Evolutionary conservation across 78 protist genomes (phyloP), one percentile per base, ranked within the genome.

Genomic region (Dictyostelium brefeldianum): DNA sequence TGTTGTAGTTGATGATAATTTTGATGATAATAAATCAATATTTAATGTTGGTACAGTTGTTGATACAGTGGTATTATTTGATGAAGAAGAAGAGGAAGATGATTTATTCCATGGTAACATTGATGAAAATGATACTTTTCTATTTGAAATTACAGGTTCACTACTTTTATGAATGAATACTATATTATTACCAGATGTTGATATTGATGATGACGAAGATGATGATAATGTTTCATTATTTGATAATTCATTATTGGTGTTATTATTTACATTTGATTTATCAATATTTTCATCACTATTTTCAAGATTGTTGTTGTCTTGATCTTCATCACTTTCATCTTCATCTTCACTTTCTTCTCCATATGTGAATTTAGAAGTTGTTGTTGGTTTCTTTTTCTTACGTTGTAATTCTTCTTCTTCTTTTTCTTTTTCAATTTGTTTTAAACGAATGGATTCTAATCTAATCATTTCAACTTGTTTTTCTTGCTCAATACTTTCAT

Each of bases 271-370:
- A 9, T 12, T 20, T 36, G 36, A 29, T 59, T 4, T 18, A 15
- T 57, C n/a, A 36, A 4, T 46, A 51, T 17, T 17, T 51, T 50
- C 17, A 27, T 20, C n/a, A 22, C n/a, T 22, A 20, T 36, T 36
- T 36, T 47, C n/a, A 5, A 8, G 7, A 27, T 50, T 10, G 6
- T 51, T 36, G 14, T 51, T 9, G 5, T 59, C 36, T 18, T 25
- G 31, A 22, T 74, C 47, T 47, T 83, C 83, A 15, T 85, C 93
- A n/a, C 47, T 6, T 9, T 74, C 83, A 0, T 83, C 91, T 62
- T 87, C 83, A 3, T 83, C 90, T 22, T 87, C 93, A 48, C 69
- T 78, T 6, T 87, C 93, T 51, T 77, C 93, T 36, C 84, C 93
- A 50, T 80, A 74, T 12, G 80, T 48, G 4, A 84, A 54, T 50